Percentiles rank a stretch among this genome's conserved stretches.
Evolutionary conservation across 805 yeast genomes (phyloP).

Genomic region (Suhomyces faveliae): DNA sequence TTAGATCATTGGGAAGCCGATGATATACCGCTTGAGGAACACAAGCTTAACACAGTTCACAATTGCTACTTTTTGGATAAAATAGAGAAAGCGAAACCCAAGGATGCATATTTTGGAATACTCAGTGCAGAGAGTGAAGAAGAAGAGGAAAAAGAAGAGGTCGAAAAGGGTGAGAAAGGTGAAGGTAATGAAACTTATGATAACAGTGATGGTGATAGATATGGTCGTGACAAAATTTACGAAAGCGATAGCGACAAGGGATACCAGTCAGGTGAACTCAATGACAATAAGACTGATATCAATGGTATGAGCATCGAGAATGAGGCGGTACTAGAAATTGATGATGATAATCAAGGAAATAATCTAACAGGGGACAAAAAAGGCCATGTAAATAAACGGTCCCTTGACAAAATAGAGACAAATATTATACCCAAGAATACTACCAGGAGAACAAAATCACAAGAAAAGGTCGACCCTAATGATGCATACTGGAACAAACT

Average conservation of each 20-base stretch:
- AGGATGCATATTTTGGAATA: constrained; percentile 3
- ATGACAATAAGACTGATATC: background rate
- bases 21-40: constrained; percentile 65
- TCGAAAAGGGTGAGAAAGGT: background rate
- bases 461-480: constrained; percentile 14
- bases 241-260: background rate
- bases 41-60: constrained; percentile 27
- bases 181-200: background rate
- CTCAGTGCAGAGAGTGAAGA: constrained; percentile 2
- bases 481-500: constrained; percentile 24
- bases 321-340: background rate
- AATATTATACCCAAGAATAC: background rate
- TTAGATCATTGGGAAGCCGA: constrained; percentile 53
- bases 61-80: constrained; percentile 7
- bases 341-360: background rate
- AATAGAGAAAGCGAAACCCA: background rate
- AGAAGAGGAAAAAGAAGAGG: background rate
- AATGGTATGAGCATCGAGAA: no score
- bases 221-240: background rate
- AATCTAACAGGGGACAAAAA: background rate
- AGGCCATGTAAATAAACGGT: background rate
- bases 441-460: background rate
- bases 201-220: background rate
- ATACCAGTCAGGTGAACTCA: background rate
- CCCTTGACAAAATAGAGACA: background rate